Conservation (phyloP, 1,284 basidiomycete species). For the Ceratorhiza oryzae-sativae region DNA sequence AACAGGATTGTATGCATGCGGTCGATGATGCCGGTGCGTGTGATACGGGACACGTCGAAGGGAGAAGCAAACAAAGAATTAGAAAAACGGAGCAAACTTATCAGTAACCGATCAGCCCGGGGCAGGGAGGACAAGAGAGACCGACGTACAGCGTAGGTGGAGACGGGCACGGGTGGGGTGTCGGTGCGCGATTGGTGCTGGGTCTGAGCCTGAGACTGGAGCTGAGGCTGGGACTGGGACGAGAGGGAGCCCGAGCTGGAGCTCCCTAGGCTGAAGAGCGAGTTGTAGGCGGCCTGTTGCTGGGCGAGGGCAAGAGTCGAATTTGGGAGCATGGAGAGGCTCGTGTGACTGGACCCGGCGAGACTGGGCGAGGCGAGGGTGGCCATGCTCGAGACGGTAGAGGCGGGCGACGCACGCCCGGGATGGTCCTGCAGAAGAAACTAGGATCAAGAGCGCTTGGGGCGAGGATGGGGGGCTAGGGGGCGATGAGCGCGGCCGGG, state of each 20-base stretch:
- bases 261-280: slow-evolving; percentile 9
- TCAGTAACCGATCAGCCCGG: slow-evolving; percentile 32
- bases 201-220: neutral
- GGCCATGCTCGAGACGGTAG: slow-evolving; percentile 14
- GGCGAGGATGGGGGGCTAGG: slow-evolving; percentile 3
- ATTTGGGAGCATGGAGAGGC: slow-evolving; percentile 21
- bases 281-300: slow-evolving; percentile 36
- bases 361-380: slow-evolving; percentile 6
- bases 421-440: slow-evolving; percentile 39
- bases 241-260: neutral
- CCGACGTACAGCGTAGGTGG: slow-evolving; percentile 16
- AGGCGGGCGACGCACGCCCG: slow-evolving; percentile 24
- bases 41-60: slow-evolving; percentile 20
- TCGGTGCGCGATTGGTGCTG: neutral
- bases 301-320: slow-evolving; percentile 16
- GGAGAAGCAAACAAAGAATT: slow-evolving; percentile 7
- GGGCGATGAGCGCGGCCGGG: slow-evolving; percentile 12
- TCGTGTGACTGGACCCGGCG: slow-evolving; percentile 17
- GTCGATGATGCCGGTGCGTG: slow-evolving; percentile 14
- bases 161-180: slow-evolving; percentile 11
- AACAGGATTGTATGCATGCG: slow-evolving; percentile 1
- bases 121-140: neutral
- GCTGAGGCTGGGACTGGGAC: slow-evolving; percentile 11
- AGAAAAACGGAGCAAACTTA: slow-evolving; percentile 31
- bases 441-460: slow-evolving; percentile 44